Evolutionary conservation across 2,329 filamentous ascomycete genomes (phyloP).

Genomic region (Ophiocordyceps robertsii): DNA sequence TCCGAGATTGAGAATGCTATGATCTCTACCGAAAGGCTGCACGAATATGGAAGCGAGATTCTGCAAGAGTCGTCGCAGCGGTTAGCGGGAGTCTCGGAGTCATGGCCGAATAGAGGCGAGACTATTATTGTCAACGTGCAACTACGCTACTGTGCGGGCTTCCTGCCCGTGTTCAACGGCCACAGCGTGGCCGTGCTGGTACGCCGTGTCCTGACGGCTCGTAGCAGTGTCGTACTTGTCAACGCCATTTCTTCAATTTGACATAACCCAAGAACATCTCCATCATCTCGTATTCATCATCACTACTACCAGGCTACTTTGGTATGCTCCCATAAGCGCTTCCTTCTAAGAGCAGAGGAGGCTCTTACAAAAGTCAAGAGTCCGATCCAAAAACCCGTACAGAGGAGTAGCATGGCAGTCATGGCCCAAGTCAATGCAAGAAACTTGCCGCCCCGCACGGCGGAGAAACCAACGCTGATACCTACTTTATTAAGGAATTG

Average conservation of each 20-base stretch:
- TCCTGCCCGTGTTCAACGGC: slow-evolving; percentile 61
- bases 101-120: slow-evolving; percentile 80
- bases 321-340: not conserved
- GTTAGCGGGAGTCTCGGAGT: slow-evolving; percentile 33
- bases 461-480: not conserved
- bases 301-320: too few relatives aligned
- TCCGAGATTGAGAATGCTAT: slow-evolving; percentile 96
- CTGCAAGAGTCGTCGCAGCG: slow-evolving; percentile 83
- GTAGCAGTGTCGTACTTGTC: too few relatives aligned
- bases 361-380: not conserved
- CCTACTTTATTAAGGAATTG: not conserved
- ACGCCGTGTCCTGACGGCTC: too few relatives aligned
- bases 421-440: not conserved
- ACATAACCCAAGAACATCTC: too few relatives aligned
- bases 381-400: not conserved
- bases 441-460: not conserved
- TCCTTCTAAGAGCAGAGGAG: not conserved
- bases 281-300: too few relatives aligned
- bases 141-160: slow-evolving; percentile 62
- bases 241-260: too few relatives aligned
- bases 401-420: not conserved
- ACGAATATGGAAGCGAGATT: slow-evolving; percentile 76
- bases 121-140: slow-evolving; percentile 62
- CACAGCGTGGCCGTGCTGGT: too few relatives aligned
- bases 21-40: slow-evolving; percentile 86